Conservation (phyloP, 2,329 filamentous ascomycete genomes). For the Lachnellula arida region DNA sequence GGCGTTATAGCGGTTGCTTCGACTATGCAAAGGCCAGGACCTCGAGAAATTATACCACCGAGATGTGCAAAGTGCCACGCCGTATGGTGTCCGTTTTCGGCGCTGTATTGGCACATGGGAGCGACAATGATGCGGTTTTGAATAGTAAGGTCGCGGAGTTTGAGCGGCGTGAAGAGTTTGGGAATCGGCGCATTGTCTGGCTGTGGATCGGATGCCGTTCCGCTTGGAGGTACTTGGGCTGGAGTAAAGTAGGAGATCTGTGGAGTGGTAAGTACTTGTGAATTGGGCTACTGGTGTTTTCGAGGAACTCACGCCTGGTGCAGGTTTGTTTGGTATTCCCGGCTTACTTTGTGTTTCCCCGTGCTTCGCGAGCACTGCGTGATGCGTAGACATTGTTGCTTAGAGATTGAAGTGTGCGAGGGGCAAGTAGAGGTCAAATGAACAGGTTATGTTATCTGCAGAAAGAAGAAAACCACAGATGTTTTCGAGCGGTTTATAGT, state of each 20-base stretch:
- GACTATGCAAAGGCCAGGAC: constrained; percentile 67
- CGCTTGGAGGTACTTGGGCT: constrained; percentile 40
- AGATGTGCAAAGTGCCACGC: constrained; percentile 80
- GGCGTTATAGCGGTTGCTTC: constrained; percentile 74
- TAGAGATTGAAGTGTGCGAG: background rate
- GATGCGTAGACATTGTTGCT: constrained; percentile 18
- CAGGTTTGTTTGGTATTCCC: constrained; percentile 23
- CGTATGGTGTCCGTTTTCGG: constrained; percentile 67
- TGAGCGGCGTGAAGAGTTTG: constrained; percentile 41
- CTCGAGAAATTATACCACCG: constrained; percentile 71
- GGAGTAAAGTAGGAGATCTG: constrained; percentile 42
- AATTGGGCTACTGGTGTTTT: background rate
- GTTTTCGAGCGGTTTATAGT: background rate
- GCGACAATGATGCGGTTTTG: constrained; percentile 63
- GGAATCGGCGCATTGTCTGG: constrained; percentile 46
- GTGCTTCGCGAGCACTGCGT: constrained; percentile 15
- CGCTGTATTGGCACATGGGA: constrained; percentile 63
- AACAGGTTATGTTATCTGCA: background rate
- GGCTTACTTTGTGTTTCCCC: constrained; percentile 11
- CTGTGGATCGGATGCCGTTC: constrained; percentile 41
- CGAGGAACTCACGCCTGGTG: constrained; percentile 18
- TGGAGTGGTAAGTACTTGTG: constrained; percentile 1
- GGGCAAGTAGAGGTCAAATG: background rate
- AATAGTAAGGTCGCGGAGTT: constrained; percentile 46
- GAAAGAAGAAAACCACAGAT: background rate